A percentile compares a stretch with the other conserved stretches of the same genome.
phyloP scores from a whole-genome alignment of 2,329 filamentous ascomycete species.

The Bertia moriformis region DNA sequence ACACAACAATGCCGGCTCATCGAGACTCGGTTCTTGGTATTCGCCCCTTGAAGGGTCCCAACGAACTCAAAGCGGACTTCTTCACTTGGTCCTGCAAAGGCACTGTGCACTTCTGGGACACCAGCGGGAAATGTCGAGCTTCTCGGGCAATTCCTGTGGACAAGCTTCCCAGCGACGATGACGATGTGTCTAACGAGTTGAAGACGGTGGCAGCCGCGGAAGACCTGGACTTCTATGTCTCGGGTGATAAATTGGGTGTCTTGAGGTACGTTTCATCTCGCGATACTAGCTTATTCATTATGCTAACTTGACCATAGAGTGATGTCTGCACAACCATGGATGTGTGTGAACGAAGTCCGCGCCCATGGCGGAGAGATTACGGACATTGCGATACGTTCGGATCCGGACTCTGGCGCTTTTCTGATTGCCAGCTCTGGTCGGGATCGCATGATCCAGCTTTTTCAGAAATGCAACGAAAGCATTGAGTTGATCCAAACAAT shows the following conservation, averaged over 20 bases:
- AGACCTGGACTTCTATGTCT: conserved; percentile 29
- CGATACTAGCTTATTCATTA: conserved; percentile 7
- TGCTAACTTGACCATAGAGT: conserved; percentile 14
- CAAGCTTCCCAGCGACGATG: conserved; percentile 10
- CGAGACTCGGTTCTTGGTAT: conserved; percentile 22
- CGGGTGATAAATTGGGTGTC: conserved; percentile 45
- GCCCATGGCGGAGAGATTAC: conserved; percentile 48
- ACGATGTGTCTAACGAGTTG: not conserved
- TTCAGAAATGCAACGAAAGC: conserved; percentile 21
- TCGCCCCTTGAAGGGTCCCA: conserved; percentile 23
- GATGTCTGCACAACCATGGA: conserved; percentile 24
- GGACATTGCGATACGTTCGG: conserved; percentile 34
- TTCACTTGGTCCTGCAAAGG: conserved; percentile 47
- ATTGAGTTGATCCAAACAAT: conserved; percentile 46
- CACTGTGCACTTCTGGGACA: conserved; percentile 41
- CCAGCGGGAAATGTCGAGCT: conserved; percentile 28
- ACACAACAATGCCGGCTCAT: not conserved
- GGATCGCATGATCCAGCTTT: conserved; percentile 48
- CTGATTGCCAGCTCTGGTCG: conserved; percentile 40
- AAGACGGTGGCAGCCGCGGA: conserved; percentile 13
- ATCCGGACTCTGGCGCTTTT: conserved; percentile 16
- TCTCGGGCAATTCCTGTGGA: conserved; percentile 32
- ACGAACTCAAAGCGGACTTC: conserved; percentile 30
- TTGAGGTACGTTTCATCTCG: conserved; percentile 25
- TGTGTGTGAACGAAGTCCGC: conserved; percentile 29